phyloP scores from a whole-genome alignment of 2,329 filamentous ascomycete species.

The Hypoxylon sp. region DNA sequence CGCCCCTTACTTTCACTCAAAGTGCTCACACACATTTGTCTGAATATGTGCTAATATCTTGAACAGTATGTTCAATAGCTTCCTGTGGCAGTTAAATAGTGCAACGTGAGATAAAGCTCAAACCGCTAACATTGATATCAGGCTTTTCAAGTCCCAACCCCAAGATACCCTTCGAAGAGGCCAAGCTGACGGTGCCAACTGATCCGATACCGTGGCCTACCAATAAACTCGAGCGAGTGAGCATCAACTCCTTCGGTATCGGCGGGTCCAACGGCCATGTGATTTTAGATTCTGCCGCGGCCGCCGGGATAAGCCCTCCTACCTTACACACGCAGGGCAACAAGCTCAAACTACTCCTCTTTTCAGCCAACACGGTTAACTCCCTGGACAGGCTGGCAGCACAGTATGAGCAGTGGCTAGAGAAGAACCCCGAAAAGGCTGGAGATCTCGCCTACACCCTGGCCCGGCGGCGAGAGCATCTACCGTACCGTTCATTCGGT shows the following conservation, averaged over 20 bases:
- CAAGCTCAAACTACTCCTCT: conserved; percentile 29
- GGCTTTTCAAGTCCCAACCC: conserved; percentile 51
- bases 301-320: conserved; percentile 10
- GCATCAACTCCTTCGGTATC: conserved; percentile 53
- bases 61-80: no score
- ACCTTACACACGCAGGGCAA: background rate
- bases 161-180: conserved; percentile 45
- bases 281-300: conserved; percentile 37
- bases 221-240: conserved; percentile 41
- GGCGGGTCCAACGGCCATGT: conserved; percentile 54
- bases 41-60: no score
- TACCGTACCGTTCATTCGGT: background rate
- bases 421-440: conserved; percentile 16
- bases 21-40: no score
- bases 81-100: no score
- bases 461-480: conserved; percentile 17
- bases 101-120: no score
- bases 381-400: conserved; percentile 23
- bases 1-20: no score
- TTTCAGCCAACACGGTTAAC: conserved; percentile 32
- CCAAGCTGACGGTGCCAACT: conserved; percentile 48
- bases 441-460: conserved; percentile 38
- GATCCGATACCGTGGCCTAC: conserved; percentile 50
- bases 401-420: conserved; percentile 23
- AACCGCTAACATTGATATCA: conserved; percentile 47